These are phyloP conservation scores for Talaromyces sp. DNA, from an alignment of 2,329 filamentous ascomycete species.

Conservation along the genomic window DNA sequence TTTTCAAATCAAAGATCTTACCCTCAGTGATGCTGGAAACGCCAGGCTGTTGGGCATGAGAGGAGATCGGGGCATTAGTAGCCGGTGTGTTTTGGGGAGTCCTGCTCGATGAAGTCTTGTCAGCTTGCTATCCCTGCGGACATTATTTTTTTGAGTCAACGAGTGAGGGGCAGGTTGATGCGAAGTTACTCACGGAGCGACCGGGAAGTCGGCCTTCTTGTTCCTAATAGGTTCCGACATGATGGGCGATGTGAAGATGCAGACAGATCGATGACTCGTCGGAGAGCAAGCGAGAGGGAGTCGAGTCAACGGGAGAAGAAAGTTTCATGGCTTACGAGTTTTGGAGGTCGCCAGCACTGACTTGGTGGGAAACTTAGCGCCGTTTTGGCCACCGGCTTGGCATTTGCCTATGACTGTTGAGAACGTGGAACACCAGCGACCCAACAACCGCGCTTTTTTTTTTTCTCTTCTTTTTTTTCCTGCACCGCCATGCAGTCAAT, in stretches of 20 bases:
- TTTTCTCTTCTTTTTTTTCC: neutral
- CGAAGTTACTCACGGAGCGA: conserved; percentile 55
- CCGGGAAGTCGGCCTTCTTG: conserved; percentile 57
- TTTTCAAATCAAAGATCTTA: conserved; percentile 43
- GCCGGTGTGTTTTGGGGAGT: conserved; percentile 98
- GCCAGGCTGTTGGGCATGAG: conserved; percentile 90
- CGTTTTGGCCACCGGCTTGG: conserved; percentile 36
- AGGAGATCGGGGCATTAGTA: conserved; percentile 93
- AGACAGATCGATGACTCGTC: conserved; percentile 3
- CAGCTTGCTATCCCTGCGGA: conserved; percentile 12
- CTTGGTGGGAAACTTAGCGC: conserved; percentile 39
- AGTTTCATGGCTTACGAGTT: conserved; percentile 34
- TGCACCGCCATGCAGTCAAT: neutral
- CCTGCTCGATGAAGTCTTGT: conserved; percentile 45
- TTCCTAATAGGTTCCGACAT: conserved; percentile 67
- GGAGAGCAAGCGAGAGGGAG: conserved; percentile 9
- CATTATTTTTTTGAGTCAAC: neutral
- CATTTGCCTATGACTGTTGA: conserved; percentile 28
- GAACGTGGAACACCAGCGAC: conserved; percentile 22
- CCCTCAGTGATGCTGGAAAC: conserved; percentile 97
- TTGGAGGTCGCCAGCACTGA: conserved; percentile 28
- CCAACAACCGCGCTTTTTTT: neutral
- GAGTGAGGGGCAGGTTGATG: conserved; percentile 9
- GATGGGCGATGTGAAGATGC: conserved; percentile 10
- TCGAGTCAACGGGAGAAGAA: conserved; percentile 22